Evolutionary conservation across 768 basidiomycete species (phyloP), one percentile per base, ranked within the genome.

Genomic region (Mrakia frigida): DNA sequence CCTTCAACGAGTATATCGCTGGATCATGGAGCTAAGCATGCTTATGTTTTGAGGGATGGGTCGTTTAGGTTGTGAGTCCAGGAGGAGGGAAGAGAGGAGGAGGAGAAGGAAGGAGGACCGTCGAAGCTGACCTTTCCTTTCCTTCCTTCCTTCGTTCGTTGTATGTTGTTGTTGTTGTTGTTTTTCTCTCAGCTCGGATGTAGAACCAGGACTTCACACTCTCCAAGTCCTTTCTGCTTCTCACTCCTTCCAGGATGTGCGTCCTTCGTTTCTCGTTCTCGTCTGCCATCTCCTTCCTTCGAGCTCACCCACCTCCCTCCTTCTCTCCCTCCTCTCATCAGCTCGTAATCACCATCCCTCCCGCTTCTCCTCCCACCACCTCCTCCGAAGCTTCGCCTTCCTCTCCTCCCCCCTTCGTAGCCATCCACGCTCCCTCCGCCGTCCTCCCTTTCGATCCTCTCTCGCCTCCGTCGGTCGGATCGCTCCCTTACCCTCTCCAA

Each of bases 401-500:
- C 3, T 23, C 70, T 9, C 21, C 31, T 28, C 4, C 70, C 9
- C 70, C 70, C 50, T 72, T 72, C 50, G 71, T 72, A 39, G 71
- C 71, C 43, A 23, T 60, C 25, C 59, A 72, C 39, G 52, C 23
- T 16, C 53, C 71, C 25, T 53, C 71, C n/a, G 37, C 53, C 14
- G 53, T 53, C 52, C 71, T 72, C 52, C 53, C 71, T 6, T 72
- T 72, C 53, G 53, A 72, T 28, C 21, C 71, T 31, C 59, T 60
- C 50, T 72, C 71, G 5, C 71, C 71, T 33, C 71, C 71, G 18
- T 53, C 52, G 11, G 28, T 72, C 25, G 71, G 71, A 16, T 72
- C 71, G 2, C 71, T 72, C 25, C 71, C 71, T 35, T 72, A 50
- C 59, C 71, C 71, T 35, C 46, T 72, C 16, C 50, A 72, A 52